phyloP scores from a whole-genome alignment of 345 rosid species.

The Passiflora organensis region DNA sequence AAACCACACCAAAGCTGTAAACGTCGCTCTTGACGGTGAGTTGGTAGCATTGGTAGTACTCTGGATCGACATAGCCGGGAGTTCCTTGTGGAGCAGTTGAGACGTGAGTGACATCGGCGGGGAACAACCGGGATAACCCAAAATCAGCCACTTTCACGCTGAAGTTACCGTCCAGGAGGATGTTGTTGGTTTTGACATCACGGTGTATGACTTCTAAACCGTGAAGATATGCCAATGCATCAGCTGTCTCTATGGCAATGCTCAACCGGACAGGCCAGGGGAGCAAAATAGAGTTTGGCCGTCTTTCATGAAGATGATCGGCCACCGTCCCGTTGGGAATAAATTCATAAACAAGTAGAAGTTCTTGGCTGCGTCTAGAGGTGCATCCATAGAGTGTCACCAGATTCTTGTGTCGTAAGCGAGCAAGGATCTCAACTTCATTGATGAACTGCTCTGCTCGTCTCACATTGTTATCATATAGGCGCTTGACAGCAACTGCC shows the following conservation, averaged over 20 bases:
- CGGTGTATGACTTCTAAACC: slow-evolving; percentile 64
- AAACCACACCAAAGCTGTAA: slow-evolving; percentile 84
- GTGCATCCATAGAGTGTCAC: slow-evolving; percentile 77
- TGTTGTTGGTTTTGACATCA: slow-evolving; percentile 83
- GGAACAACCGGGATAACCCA: slow-evolving; percentile 78
- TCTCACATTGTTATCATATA: slow-evolving; percentile 55
- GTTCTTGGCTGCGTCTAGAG: slow-evolving; percentile 69
- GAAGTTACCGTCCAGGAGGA: slow-evolving; percentile 54
- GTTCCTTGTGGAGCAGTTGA: slow-evolving; percentile 97
- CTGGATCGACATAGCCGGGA: slow-evolving; percentile 91
- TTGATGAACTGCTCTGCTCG: slow-evolving; percentile 77
- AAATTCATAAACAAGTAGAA: slow-evolving; percentile 76
- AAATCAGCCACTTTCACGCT: slow-evolving; percentile 90
- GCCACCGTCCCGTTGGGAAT: slow-evolving; percentile 88
- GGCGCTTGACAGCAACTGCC: slow-evolving; percentile 72
- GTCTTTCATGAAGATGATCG: slow-evolving; percentile 72
- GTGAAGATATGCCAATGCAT: slow-evolving; percentile 66
- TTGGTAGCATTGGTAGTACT: slow-evolving; percentile 69
- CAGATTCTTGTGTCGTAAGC: slow-evolving; percentile 56
- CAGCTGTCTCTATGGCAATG: slow-evolving; percentile 79
- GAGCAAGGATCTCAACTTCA: slow-evolving; percentile 67
- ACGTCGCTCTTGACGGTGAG: slow-evolving; percentile 86
- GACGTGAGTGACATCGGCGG: slow-evolving; percentile 65
- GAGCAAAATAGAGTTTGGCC: slow-evolving; percentile 37
- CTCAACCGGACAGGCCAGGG: slow-evolving; percentile 67